These are phyloP conservation scores for Pseudovirgaria hyperparasitica DNA, from an alignment of 2,329 filamentous ascomycete species.

Conservation along the genomic window DNA sequence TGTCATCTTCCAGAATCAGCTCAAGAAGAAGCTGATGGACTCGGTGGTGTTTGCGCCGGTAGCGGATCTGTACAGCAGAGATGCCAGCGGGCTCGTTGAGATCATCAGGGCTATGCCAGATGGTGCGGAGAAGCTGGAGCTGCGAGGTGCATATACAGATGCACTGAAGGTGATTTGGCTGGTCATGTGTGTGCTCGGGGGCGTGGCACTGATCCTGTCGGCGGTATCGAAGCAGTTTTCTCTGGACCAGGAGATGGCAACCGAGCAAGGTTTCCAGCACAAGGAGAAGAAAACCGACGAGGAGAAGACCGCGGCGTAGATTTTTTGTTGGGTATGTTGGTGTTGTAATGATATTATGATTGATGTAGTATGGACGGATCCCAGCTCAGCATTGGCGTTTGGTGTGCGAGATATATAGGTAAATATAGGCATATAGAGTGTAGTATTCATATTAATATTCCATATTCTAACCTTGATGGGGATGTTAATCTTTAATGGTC, in stretches of 20 bases:
- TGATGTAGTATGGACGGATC: too few relatives aligned
- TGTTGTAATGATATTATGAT: too few relatives aligned
- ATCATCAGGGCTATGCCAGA: conserved; percentile 43
- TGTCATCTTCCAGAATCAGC: conserved; percentile 56
- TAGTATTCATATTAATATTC: too few relatives aligned
- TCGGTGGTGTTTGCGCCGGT: conserved; percentile 35
- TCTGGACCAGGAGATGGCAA: conserved; percentile 35
- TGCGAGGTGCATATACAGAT: conserved; percentile 38
- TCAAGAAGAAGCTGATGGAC: conserved; percentile 37
- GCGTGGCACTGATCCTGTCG: conserved; percentile 37
- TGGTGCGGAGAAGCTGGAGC: conserved; percentile 30
- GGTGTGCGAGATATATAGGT: too few relatives aligned
- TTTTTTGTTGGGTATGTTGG: too few relatives aligned
- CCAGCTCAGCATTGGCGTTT: too few relatives aligned
- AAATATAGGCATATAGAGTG: too few relatives aligned
- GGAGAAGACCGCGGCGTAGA: too few relatives aligned
- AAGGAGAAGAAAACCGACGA: conserved; percentile 17
- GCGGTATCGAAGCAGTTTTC: conserved; percentile 35
- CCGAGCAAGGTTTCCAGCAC: conserved; percentile 35
- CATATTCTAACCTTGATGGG: too few relatives aligned
- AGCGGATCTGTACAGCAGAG: conserved; percentile 39
- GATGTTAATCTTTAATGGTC: too few relatives aligned
- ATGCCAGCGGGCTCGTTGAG: conserved; percentile 46
- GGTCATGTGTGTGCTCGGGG: conserved; percentile 41
- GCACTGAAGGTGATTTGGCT: conserved; percentile 43